Evolutionary conservation across 306 rosid species (phyloP), one percentile per base, ranked within the genome.

Genomic region (Rubus parviflorus): DNA sequence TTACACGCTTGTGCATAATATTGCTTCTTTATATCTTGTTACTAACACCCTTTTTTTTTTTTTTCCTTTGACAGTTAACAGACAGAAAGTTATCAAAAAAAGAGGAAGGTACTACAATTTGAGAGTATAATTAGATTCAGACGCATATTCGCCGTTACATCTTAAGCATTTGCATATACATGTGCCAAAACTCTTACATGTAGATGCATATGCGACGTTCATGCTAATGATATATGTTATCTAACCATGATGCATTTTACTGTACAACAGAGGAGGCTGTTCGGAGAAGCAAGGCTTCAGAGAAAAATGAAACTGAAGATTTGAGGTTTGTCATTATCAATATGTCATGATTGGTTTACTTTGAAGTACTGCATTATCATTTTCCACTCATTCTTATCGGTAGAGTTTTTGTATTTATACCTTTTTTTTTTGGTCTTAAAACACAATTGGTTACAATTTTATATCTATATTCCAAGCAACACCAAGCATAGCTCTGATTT

Each of bases 31-130:
- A 45, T 64, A 68, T 76, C 75, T 52, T n/a, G 45, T 74, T 45
- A 46, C 79, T 86, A 46, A 66, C 49, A 25, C 47, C 45, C 65
- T 54, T 45, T 76, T 66, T 68, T 60, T 45, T 46, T 20, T 74
- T 62, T 66, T 68, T 60, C 49, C 48, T 20, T 74, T 62, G 25
- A 42, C 91, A 94, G 97, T 83, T 95, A 79, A 85, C 93, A 47
- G 99, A 92, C 64, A 85, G 35, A 25, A 92, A 88, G 72, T 72
- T 95, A 70, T 71, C 97, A 40, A 84, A 68, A 72, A 89, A 72
- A 91, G 99, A 92, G 75, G 97, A 90, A 92, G 98, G 98, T 94
- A 82, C 67, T 16, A 47, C 19, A 52, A 23, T 56, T 75, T 73
- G 57, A 61, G 14, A 68, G 17, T 78, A 48, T 51, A 56, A 15